These are phyloP conservation scores for Eimeria brunetti DNA, from an alignment of 169 alveolate genomes.

Conservation along the genomic window DNA sequence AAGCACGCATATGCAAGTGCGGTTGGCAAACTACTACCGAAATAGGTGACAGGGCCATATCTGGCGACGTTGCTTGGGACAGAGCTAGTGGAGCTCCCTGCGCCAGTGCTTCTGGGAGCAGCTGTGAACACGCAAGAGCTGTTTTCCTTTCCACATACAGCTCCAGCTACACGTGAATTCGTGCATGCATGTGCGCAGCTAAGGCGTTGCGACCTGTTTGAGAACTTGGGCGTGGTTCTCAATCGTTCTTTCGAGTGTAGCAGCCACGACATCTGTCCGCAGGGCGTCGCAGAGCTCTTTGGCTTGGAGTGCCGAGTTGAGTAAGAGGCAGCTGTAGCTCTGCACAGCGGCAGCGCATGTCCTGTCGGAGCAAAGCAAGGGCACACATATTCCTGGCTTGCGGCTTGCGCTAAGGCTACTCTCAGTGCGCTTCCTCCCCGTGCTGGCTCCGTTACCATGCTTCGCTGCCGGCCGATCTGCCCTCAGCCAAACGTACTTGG, in stretches of 20 bases:
- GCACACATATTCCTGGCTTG: not conserved
- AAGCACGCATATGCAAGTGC: not conserved
- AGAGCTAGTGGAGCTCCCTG: not conserved
- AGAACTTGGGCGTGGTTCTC: conserved; percentile 76
- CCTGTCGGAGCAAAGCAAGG: conserved; percentile 14
- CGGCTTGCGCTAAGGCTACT: not conserved
- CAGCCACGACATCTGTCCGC: conserved; percentile 78
- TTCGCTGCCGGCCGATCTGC: not conserved
- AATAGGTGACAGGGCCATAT: not conserved
- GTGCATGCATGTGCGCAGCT: not conserved
- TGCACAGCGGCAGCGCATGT: conserved; percentile 59
- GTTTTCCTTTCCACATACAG: not conserved
- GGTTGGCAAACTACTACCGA: not conserved
- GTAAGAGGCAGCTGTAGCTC: conserved; percentile 26
- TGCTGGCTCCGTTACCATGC: not conserved
- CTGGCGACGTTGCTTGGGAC: not conserved
- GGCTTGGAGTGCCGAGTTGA: conserved; percentile 58
- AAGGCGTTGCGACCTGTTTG: conserved; percentile 70
- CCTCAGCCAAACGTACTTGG: not conserved
- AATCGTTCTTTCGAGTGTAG: conserved; percentile 72
- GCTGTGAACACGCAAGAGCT: not conserved
- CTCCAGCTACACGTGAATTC: not conserved
- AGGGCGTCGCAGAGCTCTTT: conserved; percentile 71
- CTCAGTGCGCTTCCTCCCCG: not conserved
- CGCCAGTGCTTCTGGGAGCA: not conserved